These are phyloP conservation scores for Pterocarpus santalinus DNA, from an alignment of 306 rosid species.

Conservation along the genomic window DNA sequence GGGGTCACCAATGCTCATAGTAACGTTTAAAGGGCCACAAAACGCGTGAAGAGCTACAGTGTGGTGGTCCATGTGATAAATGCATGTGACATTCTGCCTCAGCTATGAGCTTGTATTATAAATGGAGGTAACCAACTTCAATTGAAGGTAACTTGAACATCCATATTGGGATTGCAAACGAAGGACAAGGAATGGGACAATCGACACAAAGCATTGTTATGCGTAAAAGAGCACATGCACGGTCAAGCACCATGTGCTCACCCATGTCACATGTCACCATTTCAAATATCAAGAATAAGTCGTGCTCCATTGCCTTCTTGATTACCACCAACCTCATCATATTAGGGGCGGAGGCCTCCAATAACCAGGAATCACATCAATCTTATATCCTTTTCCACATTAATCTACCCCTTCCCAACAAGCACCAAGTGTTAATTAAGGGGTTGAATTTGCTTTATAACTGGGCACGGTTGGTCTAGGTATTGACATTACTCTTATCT, in stretches of 20 bases:
- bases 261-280: slow-evolving; percentile 40
- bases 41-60: slow-evolving; percentile 21
- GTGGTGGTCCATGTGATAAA: slow-evolving; percentile 47
- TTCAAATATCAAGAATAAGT: slow-evolving; percentile 9
- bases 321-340: slow-evolving; percentile 23
- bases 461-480: slow-evolving; percentile 12
- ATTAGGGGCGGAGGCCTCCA: neutral
- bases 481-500: slow-evolving; percentile 5
- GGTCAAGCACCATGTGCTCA: slow-evolving; percentile 47
- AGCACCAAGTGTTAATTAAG: neutral
- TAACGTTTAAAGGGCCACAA: slow-evolving; percentile 30
- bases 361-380: neutral
- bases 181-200: slow-evolving; percentile 43
- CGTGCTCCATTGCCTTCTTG: neutral
- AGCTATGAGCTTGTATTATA: neutral
- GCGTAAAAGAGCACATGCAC: slow-evolving; percentile 50
- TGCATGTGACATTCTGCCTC: slow-evolving; percentile 36
- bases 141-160: neutral
- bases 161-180: slow-evolving; percentile 15
- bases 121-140: neutral
- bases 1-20: neutral
- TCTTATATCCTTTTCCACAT: neutral
- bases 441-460: slow-evolving; percentile 19
- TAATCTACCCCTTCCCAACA: neutral
- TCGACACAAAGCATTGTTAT: slow-evolving; percentile 16